A percentile compares a stretch with the other conserved stretches of the same genome.
These are phyloP conservation scores for Cryomyces minteri DNA, from an alignment of 495 filamentous ascomycete species.

Conservation along the genomic window DNA sequence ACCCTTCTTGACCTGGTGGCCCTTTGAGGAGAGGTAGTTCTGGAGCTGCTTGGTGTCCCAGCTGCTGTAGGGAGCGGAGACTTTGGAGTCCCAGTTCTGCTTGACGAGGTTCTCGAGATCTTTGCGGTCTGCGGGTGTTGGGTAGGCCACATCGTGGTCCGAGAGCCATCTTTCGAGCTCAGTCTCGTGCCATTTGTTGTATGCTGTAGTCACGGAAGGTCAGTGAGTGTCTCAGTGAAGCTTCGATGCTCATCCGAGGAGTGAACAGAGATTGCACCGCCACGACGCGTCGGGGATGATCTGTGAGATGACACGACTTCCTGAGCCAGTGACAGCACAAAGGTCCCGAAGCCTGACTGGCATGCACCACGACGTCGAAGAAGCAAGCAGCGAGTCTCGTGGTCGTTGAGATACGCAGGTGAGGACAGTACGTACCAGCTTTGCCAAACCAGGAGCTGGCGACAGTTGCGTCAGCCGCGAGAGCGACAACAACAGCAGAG, in stretches of 20 bases:
- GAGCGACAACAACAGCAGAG: conserved; percentile 46
- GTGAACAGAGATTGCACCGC: background rate
- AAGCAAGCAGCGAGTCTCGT: no score
- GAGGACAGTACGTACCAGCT: conserved; percentile 35
- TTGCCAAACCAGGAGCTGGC: conserved; percentile 69
- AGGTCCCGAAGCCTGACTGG: no score
- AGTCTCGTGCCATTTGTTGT: conserved; percentile 98
- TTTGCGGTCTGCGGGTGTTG: conserved; percentile 27
- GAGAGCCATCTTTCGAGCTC: conserved; percentile 95
- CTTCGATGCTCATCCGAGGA: no score
- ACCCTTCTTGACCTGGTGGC: conserved; percentile 43
- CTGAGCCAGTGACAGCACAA: no score
- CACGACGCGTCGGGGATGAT: background rate
- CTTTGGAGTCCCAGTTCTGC: conserved; percentile 58
- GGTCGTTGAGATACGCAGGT: background rate
- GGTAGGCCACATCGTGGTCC: conserved; percentile 75
- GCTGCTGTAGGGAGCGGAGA: conserved; percentile 43
- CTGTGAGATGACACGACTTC: background rate
- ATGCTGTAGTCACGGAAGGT: conserved; percentile 34
- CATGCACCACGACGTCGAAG: no score
- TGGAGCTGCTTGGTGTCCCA: conserved; percentile 52
- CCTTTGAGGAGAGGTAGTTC: conserved; percentile 46
- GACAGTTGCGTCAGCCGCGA: conserved; percentile 49
- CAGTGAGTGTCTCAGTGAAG: conserved; percentile 3
- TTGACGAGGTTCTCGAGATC: conserved; percentile 45